Percentiles rank a stretch among this genome's conserved stretches.
These are phyloP conservation scores for Capsicum pubescens DNA, from an alignment of 257 asterid species.

Conservation along the genomic window DNA sequence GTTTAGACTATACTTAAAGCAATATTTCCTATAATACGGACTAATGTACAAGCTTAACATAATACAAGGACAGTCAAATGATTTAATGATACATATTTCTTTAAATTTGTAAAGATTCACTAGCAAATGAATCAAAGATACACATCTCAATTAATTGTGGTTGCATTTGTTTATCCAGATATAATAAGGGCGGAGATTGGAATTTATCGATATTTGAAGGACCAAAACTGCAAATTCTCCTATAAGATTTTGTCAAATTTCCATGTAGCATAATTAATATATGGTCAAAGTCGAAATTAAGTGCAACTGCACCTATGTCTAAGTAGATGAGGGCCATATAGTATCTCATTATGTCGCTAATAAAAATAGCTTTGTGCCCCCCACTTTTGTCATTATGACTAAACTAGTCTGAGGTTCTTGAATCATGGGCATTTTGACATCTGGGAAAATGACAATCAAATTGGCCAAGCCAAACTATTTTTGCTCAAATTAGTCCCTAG, in stretches of 20 bases:
- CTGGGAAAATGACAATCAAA: conserved; percentile 4
- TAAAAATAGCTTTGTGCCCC: background rate
- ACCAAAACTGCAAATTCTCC: background rate
- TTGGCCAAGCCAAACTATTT: background rate
- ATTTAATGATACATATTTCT: background rate
- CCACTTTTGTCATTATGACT: background rate
- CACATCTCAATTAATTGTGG: background rate
- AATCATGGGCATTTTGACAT: background rate
- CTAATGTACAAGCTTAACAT: background rate
- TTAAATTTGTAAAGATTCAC: background rate
- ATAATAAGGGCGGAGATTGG: background rate
- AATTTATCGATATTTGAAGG: background rate
- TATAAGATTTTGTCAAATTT: background rate
- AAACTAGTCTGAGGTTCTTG: background rate
- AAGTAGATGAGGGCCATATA: background rate
- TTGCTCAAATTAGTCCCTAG: background rate
- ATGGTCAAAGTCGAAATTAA: background rate
- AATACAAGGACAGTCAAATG: background rate
- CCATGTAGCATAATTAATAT: background rate
- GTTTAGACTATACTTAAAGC: background rate
- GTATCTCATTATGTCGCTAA: background rate
- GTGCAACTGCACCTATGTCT: background rate
- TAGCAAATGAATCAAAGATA: background rate
- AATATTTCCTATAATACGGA: background rate
- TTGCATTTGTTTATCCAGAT: background rate